phyloP scores from a whole-genome alignment of 371 early-diverging fungal genomes.

The Circinella umbellata region DNA sequence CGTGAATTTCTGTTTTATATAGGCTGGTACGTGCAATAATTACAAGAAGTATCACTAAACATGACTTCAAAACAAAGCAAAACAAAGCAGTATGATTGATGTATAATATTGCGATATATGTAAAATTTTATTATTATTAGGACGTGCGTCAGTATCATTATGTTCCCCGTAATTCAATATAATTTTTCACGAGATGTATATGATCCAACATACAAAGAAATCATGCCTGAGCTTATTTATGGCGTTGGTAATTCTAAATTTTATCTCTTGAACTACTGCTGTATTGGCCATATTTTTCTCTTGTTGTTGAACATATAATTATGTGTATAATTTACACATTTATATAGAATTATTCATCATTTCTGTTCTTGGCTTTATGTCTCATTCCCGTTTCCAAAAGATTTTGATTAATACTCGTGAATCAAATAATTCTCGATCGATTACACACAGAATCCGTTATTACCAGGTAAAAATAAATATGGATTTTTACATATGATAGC shows the following conservation, averaged over 20 bases:
- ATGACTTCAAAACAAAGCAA: neutral
- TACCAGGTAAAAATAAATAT: conserved; percentile 31
- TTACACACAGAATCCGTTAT: conserved; percentile 47
- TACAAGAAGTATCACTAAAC: too few relatives aligned
- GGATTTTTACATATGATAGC: too few relatives aligned
- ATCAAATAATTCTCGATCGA: conserved; percentile 39
- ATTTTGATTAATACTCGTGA: conserved; percentile 36
- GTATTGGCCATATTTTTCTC: too few relatives aligned
- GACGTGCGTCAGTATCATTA: conserved; percentile 40
- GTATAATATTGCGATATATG: too few relatives aligned
- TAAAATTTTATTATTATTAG: conserved; percentile 15
- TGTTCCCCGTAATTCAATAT: conserved; percentile 49
- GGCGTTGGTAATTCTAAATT: conserved; percentile 32
- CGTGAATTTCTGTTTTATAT: conserved; percentile 54
- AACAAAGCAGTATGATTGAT: neutral
- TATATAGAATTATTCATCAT: conserved; percentile 43
- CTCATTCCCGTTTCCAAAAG: conserved; percentile 50
- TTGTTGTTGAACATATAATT: too few relatives aligned
- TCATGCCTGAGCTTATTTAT: conserved; percentile 51
- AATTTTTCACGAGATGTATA: conserved; percentile 42
- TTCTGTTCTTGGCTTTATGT: conserved; percentile 42
- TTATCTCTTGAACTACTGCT: too few relatives aligned
- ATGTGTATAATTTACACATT: neutral
- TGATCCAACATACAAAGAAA: conserved; percentile 47
- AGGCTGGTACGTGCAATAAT: conserved; percentile 32